Percentiles rank a stretch among this genome's conserved stretches.
Conservation (phyloP, 768 basidiomycete genomes). For the Coprinopsis cinerea region DNA sequence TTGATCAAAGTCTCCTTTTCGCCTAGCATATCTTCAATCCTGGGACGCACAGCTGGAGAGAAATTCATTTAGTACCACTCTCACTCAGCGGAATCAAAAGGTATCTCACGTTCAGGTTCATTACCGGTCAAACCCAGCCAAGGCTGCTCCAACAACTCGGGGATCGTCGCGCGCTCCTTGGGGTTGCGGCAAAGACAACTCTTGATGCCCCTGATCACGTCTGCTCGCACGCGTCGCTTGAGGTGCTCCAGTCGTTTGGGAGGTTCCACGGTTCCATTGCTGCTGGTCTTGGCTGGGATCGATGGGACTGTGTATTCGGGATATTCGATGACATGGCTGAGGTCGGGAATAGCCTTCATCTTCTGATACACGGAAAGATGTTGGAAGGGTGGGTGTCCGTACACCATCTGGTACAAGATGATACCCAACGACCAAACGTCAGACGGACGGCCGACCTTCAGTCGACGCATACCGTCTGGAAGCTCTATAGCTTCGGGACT, state of each 20-base stretch:
- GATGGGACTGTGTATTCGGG: conserved; percentile 61
- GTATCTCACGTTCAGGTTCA: conserved; percentile 46
- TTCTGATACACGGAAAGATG: conserved; percentile 79
- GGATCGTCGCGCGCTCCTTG: conserved; percentile 83
- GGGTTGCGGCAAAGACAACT: conserved; percentile 74
- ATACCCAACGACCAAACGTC: conserved; percentile 98
- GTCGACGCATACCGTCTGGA: conserved; percentile 77
- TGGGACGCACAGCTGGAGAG: conserved; percentile 13
- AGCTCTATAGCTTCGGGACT: conserved; percentile 94
- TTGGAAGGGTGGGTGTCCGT: conserved; percentile 89
- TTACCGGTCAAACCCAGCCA: conserved; percentile 44
- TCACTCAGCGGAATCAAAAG: neutral
- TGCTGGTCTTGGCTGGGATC: conserved; percentile 31
- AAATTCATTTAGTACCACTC: neutral
- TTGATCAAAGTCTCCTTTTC: conserved; percentile 68
- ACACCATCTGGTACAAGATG: conserved; percentile 98
- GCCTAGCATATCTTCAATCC: conserved; percentile 29
- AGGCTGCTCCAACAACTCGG: conserved; percentile 74
- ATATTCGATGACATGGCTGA: conserved; percentile 72
- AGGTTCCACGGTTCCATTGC: conserved; percentile 28
- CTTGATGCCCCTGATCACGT: conserved; percentile 80
- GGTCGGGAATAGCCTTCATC: conserved; percentile 90
- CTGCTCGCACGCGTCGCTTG: conserved; percentile 59
- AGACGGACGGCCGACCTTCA: conserved; percentile 92
- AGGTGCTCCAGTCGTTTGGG: conserved; percentile 63